A percentile compares a stretch with the other conserved stretches of the same genome.
Conservation (phyloP, 2,329 filamentous ascomycete species). For the Beauveria rudraprayagi region DNA sequence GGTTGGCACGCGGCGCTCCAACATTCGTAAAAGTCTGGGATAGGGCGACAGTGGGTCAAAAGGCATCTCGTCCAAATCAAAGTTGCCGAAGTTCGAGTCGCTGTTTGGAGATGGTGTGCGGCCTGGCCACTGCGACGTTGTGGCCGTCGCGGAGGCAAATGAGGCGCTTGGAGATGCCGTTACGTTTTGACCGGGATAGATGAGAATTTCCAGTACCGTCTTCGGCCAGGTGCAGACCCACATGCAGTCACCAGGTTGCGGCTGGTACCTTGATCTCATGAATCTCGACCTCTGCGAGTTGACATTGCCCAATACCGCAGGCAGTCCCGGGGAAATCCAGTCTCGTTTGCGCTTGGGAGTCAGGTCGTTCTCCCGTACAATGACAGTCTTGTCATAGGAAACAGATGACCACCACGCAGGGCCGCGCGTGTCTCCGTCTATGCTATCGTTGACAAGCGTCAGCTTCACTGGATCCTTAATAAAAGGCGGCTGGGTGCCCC, state of each 20-base stretch:
- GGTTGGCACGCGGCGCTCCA: slow-evolving; percentile 40
- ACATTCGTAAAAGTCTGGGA: slow-evolving; percentile 45
- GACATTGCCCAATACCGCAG: slow-evolving; percentile 1
- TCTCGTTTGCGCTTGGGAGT: slow-evolving; percentile 20
- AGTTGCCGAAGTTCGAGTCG: slow-evolving; percentile 13
- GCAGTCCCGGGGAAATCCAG: slow-evolving; percentile 14
- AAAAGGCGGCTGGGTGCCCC: slow-evolving; percentile 46
- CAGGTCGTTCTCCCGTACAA: slow-evolving; percentile 38
- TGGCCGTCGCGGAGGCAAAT: slow-evolving; percentile 9
- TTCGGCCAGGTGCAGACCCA: slow-evolving; percentile 54
- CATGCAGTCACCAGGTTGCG: slow-evolving; percentile 40
- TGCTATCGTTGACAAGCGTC: slow-evolving; percentile 43
- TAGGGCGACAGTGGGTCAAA: slow-evolving; percentile 29
- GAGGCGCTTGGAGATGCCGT: slow-evolving; percentile 22
- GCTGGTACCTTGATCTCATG: slow-evolving; percentile 19
- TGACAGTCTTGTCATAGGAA: slow-evolving; percentile 48
- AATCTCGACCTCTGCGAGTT: slow-evolving; percentile 20
- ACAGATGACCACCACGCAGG: slow-evolving; percentile 48
- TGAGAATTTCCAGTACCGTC: slow-evolving; percentile 47
- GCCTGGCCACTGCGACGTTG: slow-evolving; percentile 12
- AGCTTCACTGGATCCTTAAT: slow-evolving; percentile 32
- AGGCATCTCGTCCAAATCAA: slow-evolving; percentile 4
- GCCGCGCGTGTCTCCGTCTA: slow-evolving; percentile 35
- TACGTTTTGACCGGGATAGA: slow-evolving; percentile 46
- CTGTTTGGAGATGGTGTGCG: not conserved